Percentiles rank a stretch among this genome's conserved stretches.
phyloP scores from a whole-genome alignment of 2,329 filamentous ascomycete species.

The Monilinia laxa region DNA sequence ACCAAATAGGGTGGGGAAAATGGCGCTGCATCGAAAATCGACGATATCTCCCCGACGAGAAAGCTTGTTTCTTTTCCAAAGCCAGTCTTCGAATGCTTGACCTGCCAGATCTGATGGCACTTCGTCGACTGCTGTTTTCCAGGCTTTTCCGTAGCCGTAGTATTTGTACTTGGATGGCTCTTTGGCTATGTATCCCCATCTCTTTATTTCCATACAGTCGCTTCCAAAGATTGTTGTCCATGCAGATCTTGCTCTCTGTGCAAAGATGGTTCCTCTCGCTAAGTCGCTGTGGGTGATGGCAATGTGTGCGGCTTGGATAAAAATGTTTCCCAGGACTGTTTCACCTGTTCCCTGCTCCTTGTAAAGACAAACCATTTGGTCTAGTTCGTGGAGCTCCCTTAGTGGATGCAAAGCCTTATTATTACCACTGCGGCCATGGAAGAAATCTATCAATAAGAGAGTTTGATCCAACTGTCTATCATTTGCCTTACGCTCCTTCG shows the following conservation, averaged over 20 bases:
- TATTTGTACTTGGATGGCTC: conserved; percentile 29
- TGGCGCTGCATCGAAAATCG: conserved; percentile 28
- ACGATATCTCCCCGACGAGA: conserved; percentile 21
- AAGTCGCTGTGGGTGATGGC: conserved; percentile 39
- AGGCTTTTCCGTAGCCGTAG: conserved; percentile 27
- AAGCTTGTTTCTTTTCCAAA: conserved; percentile 31
- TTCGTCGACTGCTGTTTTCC: conserved; percentile 29
- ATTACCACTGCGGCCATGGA: conserved; percentile 27
- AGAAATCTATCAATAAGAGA: conserved; percentile 35
- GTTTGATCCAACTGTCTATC: conserved; percentile 37
- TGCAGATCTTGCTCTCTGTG: conserved; percentile 28
- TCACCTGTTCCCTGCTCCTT: conserved; percentile 34
- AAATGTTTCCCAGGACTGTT: conserved; percentile 33
- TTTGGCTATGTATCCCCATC: conserved; percentile 24
- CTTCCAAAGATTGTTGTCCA: conserved; percentile 24
- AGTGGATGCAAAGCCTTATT: conserved; percentile 25
- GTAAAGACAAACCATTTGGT: conserved; percentile 38
- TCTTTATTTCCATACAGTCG: conserved; percentile 26
- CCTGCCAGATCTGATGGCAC: conserved; percentile 23
- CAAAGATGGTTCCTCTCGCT: conserved; percentile 39
- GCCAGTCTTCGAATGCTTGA: conserved; percentile 31
- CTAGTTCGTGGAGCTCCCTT: conserved; percentile 28
- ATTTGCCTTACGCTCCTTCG: conserved; percentile 38
- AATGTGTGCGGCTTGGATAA: conserved; percentile 37
- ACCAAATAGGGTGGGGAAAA: conserved; percentile 31